These are phyloP conservation scores for Taiwanofungus camphoratus DNA, from an alignment of 1,284 basidiomycete genomes.

Conservation along the genomic window DNA sequence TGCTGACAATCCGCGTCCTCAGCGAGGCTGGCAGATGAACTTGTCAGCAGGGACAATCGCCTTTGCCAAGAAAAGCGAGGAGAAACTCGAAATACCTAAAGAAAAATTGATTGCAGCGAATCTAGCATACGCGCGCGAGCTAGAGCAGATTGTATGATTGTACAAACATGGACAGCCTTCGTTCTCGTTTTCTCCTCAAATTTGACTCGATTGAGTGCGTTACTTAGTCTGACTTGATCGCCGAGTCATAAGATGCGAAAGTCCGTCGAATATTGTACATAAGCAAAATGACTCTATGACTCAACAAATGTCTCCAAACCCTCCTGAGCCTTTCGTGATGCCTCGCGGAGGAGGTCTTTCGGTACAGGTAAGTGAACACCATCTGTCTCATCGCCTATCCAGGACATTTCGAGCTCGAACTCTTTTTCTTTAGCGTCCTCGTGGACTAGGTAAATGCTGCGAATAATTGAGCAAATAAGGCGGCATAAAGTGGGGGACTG, in stretches of 20 bases:
- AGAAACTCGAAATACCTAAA: constrained; percentile 77
- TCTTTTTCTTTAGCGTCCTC: constrained; percentile 98
- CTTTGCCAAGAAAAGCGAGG: constrained; percentile 69
- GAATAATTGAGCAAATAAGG: background rate
- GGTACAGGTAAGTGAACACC: constrained; percentile 82
- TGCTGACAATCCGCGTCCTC: constrained; percentile 10
- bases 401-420: constrained; percentile 97
- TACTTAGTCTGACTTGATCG: no score
- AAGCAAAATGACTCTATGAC: constrained; percentile 32
- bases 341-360: constrained; percentile 78
- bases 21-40: constrained; percentile 76
- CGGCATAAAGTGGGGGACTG: background rate
- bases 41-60: constrained; percentile 51
- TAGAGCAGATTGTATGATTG: constrained; percentile 83
- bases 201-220: no score
- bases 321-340: constrained; percentile 86
- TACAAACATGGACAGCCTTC: constrained; percentile 12
- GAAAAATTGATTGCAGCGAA: constrained; percentile 74
- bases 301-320: constrained; percentile 90
- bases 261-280: constrained; percentile 18
- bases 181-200: no score
- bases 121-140: constrained; percentile 74
- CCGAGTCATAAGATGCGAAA: no score
- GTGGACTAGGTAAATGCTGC: constrained; percentile 96
- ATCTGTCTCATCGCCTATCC: constrained; percentile 87